Evolutionary conservation across 805 yeast genomes (phyloP).

Genomic region (Wickerhamiella sergipiensis): DNA sequence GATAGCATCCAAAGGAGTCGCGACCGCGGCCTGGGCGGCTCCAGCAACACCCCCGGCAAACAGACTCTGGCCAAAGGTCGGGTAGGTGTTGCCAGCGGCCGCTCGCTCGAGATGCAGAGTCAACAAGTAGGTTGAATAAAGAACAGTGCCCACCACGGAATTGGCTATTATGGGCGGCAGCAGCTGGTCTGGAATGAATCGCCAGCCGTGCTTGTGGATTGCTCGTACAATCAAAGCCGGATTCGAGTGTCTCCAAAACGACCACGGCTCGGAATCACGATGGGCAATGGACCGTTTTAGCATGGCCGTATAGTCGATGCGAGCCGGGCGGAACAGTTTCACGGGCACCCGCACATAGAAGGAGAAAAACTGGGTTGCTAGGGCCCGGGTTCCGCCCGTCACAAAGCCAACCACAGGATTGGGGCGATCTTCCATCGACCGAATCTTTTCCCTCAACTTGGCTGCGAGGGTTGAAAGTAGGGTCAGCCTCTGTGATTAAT

Average conservation of each 20-base stretch:
- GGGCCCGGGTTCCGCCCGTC: slow-evolving; percentile 76
- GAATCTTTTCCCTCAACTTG: neutral
- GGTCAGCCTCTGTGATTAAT: no score
- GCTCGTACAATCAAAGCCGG: slow-evolving; percentile 63
- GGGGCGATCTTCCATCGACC: slow-evolving; percentile 4
- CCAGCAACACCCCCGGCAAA: slow-evolving; percentile 81
- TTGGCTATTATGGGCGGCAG: slow-evolving; percentile 83
- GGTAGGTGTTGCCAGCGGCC: slow-evolving; percentile 24
- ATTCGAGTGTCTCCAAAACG: slow-evolving; percentile 57
- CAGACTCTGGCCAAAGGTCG: slow-evolving; percentile 38
- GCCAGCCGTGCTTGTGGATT: slow-evolving; percentile 68
- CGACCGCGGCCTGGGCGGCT: slow-evolving; percentile 72
- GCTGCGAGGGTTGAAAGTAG: neutral
- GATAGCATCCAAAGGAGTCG: slow-evolving; percentile 89
- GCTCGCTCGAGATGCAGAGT: slow-evolving; percentile 17
- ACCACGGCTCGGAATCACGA: slow-evolving; percentile 22
- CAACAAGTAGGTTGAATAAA: slow-evolving; percentile 68
- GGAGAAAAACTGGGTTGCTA: slow-evolving; percentile 64
- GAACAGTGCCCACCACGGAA: slow-evolving; percentile 73
- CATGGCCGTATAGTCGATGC: slow-evolving; percentile 60
- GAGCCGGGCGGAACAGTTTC: slow-evolving; percentile 76
- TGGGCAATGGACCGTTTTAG: slow-evolving; percentile 19
- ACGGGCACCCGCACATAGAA: slow-evolving; percentile 70
- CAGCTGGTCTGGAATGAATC: slow-evolving; percentile 68
- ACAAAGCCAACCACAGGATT: slow-evolving; percentile 50